phyloP scores from a whole-genome alignment of 768 basidiomycete species.

The Suillus discolor region DNA sequence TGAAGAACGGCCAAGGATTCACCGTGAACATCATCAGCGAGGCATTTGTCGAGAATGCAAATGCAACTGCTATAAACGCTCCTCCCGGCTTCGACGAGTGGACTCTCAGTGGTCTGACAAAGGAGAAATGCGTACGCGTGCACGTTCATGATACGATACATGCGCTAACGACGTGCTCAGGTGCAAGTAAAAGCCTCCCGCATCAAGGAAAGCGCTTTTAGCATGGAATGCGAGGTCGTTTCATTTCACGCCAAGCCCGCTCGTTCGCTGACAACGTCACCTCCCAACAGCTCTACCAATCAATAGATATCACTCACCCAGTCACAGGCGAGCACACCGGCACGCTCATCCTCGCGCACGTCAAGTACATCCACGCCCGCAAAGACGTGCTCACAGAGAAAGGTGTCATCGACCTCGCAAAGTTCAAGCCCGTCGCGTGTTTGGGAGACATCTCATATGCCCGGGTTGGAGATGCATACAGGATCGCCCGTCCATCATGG shows the following conservation, averaged over 20 bases:
- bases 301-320: constrained; percentile 36
- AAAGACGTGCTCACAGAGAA: constrained; percentile 36
- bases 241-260: not conserved
- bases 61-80: constrained; percentile 40
- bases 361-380: constrained; percentile 45
- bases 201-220: constrained; percentile 47
- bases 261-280: not conserved
- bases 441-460: constrained; percentile 44
- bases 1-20: constrained; percentile 47
- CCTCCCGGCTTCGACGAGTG: constrained; percentile 42
- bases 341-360: constrained; percentile 39
- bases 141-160: not conserved
- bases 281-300: constrained; percentile 36
- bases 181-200: constrained; percentile 41
- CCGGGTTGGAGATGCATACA: constrained; percentile 30
- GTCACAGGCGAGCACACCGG: constrained; percentile 24
- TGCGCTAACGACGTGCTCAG: constrained; percentile 22
- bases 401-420: constrained; percentile 38
- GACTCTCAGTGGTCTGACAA: constrained; percentile 45
- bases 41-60: constrained; percentile 43
- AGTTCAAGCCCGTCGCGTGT: constrained; percentile 37
- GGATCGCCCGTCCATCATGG: constrained; percentile 14
- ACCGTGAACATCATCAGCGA: constrained; percentile 62
- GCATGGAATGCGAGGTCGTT: constrained; percentile 47
- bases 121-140: constrained; percentile 34